A percentile compares a stretch with the other conserved stretches of the same genome.
These are phyloP conservation scores for Psilocybe mexicana DNA, from an alignment of 1,284 basidiomycete species.

Conservation along the genomic window DNA sequence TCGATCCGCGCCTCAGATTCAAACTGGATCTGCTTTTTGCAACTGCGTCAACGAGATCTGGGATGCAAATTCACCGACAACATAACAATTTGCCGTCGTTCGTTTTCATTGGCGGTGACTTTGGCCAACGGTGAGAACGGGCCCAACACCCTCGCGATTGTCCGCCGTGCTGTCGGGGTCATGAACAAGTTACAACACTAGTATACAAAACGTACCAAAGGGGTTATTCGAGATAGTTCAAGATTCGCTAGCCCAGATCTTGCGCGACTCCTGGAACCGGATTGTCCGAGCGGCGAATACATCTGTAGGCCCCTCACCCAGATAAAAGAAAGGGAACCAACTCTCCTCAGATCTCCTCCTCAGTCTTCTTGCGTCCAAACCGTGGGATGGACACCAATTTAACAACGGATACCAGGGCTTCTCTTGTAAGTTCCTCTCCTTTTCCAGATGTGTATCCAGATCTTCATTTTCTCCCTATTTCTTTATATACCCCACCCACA, in stretches of 20 bases:
- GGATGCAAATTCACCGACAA: neutral
- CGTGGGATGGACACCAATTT: constrained; percentile 26
- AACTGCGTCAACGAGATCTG: neutral
- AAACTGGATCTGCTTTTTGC: neutral
- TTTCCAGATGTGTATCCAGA: constrained; percentile 21
- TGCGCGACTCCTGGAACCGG: neutral
- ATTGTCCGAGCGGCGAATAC: neutral
- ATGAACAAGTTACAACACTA: neutral
- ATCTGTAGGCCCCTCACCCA: neutral
- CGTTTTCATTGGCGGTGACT: neutral
- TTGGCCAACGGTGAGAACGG: neutral
- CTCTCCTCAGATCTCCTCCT: constrained; percentile 2
- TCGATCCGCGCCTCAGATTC: constrained; percentile 15
- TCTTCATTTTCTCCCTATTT: constrained; percentile 10
- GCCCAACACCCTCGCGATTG: neutral
- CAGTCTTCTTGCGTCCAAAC: constrained; percentile 31
- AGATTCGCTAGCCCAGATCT: neutral
- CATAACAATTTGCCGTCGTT: neutral
- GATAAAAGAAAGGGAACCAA: constrained; percentile 3
- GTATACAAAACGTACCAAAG: neutral
- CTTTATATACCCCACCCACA: constrained; percentile 12
- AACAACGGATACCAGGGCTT: constrained; percentile 6
- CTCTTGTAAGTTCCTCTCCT: constrained; percentile 18
- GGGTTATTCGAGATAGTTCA: neutral
- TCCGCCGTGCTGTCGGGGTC: neutral